phyloP scores from a whole-genome alignment of 129 eudicot genomes.

The Heracleum sosnowskyi region DNA sequence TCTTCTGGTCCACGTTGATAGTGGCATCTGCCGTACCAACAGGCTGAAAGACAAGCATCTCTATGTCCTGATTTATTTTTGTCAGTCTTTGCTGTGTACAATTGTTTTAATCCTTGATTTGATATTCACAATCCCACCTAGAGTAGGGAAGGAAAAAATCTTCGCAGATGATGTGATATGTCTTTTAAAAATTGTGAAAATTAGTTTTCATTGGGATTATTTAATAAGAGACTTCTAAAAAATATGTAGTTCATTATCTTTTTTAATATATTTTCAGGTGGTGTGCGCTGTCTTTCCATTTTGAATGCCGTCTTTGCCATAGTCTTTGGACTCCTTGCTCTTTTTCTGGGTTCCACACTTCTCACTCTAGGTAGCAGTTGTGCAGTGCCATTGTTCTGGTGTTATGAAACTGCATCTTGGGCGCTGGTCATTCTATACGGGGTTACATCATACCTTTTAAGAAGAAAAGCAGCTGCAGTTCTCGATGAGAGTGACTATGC shows the following conservation, averaged over 20 bases:
- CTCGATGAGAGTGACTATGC: conserved; percentile 56
- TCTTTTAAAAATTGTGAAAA: neutral
- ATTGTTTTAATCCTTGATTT: too few relatives aligned
- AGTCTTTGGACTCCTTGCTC: conserved; percentile 71
- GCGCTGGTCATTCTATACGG: conserved; percentile 68
- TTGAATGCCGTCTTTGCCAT: conserved; percentile 58
- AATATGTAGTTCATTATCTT: neutral
- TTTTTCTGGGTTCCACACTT: conserved; percentile 82
- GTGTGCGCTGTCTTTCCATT: conserved; percentile 85
- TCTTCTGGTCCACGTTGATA: neutral
- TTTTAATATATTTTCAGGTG: conserved; percentile 44
- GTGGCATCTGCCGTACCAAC: neutral
- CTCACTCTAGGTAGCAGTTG: conserved; percentile 88
- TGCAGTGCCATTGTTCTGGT: conserved; percentile 87
- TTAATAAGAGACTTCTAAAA: neutral
- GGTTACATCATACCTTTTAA: conserved; percentile 57
- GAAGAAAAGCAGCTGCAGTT: conserved; percentile 60
- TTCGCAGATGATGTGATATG: neutral
- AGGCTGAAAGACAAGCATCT: neutral
- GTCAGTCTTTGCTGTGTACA: neutral
- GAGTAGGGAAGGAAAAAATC: neutral
- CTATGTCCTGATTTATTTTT: neutral
- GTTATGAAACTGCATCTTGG: conserved; percentile 86
- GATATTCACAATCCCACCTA: neutral
- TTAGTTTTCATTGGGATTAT: neutral